Percentiles rank a stretch among this genome's conserved stretches.
phyloP scores from a whole-genome alignment of 768 basidiomycete species.

The Kwoniella dendrophila region DNA sequence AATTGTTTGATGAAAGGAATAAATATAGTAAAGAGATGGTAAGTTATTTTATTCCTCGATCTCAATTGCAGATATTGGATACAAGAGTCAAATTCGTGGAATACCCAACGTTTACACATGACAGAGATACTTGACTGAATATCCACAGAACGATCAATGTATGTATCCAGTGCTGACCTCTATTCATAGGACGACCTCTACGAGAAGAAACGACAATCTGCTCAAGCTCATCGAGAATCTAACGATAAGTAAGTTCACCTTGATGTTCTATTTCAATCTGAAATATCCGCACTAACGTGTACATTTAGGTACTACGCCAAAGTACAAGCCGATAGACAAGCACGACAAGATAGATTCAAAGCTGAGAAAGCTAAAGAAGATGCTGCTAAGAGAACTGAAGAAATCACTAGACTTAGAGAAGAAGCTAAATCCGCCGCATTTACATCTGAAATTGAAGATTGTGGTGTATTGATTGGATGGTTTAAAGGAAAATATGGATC shows the following conservation, averaged over 20 bases:
- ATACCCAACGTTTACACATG: neutral
- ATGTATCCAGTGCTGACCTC: slow-evolving; percentile 56
- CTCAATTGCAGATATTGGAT: no score
- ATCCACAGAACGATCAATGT: no score
- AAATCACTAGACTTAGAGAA: slow-evolving; percentile 78
- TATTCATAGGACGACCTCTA: slow-evolving; percentile 66
- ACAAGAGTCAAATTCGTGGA: no score
- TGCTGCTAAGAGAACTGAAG: slow-evolving; percentile 74
- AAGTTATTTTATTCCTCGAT: no score
- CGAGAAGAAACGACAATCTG: slow-evolving; percentile 74
- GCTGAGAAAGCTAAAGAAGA: slow-evolving; percentile 74
- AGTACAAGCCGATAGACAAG: slow-evolving; percentile 62
- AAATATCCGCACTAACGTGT: neutral
- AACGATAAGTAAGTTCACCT: slow-evolving; percentile 68
- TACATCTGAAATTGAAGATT: slow-evolving; percentile 92
- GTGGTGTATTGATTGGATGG: slow-evolving; percentile 58
- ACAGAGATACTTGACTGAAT: neutral
- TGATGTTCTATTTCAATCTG: neutral
- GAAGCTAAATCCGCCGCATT: slow-evolving; percentile 89
- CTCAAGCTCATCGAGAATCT: slow-evolving; percentile 72
- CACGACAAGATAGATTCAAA: slow-evolving; percentile 81
- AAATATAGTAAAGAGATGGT: slow-evolving; percentile 62
- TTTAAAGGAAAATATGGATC: slow-evolving; percentile 54
- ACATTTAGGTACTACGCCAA: slow-evolving; percentile 52
- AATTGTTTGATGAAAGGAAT: slow-evolving; percentile 86